phyloP scores from a whole-genome alignment of 768 basidiomycete species.

The Russula ochroleuca region DNA sequence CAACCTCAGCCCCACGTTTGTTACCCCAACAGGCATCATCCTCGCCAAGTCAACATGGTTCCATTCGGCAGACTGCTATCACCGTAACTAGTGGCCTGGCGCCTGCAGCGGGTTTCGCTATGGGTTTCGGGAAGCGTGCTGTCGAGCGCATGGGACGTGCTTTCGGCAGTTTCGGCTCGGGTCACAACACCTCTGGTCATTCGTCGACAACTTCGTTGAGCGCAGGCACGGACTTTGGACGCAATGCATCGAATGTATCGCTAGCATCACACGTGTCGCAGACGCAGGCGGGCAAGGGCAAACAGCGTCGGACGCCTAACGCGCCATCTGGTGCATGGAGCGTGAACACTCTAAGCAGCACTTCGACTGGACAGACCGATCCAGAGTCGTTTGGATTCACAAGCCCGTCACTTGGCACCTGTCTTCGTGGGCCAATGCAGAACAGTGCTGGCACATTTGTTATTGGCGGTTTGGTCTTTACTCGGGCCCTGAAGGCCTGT shows the following conservation, averaged over 20 bases:
- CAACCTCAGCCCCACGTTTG: constrained; percentile 31
- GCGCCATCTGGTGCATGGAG: constrained; percentile 54
- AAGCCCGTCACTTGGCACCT: constrained; percentile 52
- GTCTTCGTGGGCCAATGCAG: constrained; percentile 52
- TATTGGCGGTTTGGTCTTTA: constrained; percentile 60
- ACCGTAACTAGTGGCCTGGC: constrained; percentile 67
- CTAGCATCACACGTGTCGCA: constrained; percentile 23
- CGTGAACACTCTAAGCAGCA: constrained; percentile 33
- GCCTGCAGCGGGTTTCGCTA: constrained; percentile 67
- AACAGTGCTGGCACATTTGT: constrained; percentile 34
- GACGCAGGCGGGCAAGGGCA: constrained; percentile 31
- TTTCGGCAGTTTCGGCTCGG: constrained; percentile 20
- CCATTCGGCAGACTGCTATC: constrained; percentile 60
- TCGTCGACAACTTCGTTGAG: constrained; percentile 41
- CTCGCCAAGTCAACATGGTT: constrained; percentile 30
- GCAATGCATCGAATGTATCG: constrained; percentile 26
- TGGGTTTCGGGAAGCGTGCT: constrained; percentile 52
- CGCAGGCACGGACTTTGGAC: constrained; percentile 15
- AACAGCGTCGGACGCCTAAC: constrained; percentile 51
- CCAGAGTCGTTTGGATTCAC: constrained; percentile 42
- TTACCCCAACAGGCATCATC: constrained; percentile 31
- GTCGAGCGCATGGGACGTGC: constrained; percentile 59
- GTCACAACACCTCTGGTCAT: constrained; percentile 10
- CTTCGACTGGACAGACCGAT: constrained; percentile 45
- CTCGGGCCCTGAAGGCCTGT: constrained; percentile 50